Conservation (phyloP, 2,329 filamentous ascomycete genomes). For the Chaetomium olivaceum region DNA sequence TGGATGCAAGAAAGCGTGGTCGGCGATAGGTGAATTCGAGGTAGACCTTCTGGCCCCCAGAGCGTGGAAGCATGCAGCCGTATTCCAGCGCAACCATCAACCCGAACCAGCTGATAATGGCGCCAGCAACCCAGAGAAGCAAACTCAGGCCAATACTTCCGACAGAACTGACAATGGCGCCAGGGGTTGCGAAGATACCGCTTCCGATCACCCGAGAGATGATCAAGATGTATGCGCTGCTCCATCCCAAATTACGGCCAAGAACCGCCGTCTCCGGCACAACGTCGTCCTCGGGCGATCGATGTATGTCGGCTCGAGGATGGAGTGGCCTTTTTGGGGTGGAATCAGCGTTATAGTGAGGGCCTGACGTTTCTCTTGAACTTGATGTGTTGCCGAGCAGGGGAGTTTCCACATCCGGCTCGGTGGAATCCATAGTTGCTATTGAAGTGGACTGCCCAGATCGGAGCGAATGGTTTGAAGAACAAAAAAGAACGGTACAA, state of each 20-base stretch:
- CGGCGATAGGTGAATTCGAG: slow-evolving; percentile 67
- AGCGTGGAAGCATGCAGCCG: slow-evolving; percentile 69
- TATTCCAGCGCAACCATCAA: slow-evolving; percentile 66
- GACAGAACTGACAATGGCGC: slow-evolving; percentile 63
- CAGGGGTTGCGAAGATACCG: slow-evolving; percentile 72
- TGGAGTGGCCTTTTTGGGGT: neutral
- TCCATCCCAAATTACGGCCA: slow-evolving; percentile 62
- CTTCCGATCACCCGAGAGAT: slow-evolving; percentile 69
- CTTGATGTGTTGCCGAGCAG: neutral
- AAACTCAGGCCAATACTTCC: slow-evolving; percentile 67
- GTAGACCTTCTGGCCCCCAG: slow-evolving; percentile 69
- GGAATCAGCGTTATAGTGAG: neutral
- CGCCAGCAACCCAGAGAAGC: slow-evolving; percentile 63
- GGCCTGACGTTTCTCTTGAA: neutral
- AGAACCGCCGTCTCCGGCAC: slow-evolving; percentile 59
- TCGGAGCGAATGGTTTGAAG: neutral
- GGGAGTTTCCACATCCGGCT: slow-evolving; percentile 13
- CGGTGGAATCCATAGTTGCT: slow-evolving; percentile 21
- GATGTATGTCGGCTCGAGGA: neutral
- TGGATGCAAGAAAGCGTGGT: slow-evolving; percentile 65
- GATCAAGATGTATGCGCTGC: slow-evolving; percentile 65
- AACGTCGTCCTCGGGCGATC: slow-evolving; percentile 56
- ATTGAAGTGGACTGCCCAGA: neutral
- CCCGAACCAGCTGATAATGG: slow-evolving; percentile 60
- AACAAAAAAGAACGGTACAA: neutral